Conservation (phyloP, 1,139 yeast species). For the Zygoascus meyerae region DNA sequence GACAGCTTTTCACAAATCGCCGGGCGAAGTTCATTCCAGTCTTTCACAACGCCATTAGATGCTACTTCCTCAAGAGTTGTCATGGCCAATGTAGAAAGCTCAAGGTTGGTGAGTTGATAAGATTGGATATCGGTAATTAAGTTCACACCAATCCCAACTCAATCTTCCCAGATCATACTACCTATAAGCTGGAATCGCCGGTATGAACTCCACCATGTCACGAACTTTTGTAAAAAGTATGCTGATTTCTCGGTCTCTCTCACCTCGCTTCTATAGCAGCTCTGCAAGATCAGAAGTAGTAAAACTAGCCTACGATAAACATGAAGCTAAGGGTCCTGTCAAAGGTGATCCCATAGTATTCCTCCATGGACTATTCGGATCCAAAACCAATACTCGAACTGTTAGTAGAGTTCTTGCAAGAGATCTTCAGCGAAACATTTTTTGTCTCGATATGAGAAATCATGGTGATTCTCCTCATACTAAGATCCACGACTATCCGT, state of each 20-base stretch:
- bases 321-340: conserved; percentile 25
- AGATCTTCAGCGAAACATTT: conserved; percentile 41
- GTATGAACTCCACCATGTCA: no score
- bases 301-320: conserved; percentile 41
- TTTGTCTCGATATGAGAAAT: conserved; percentile 77
- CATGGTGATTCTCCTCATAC: conserved; percentile 88
- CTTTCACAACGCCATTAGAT: background rate
- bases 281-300: conserved; percentile 37
- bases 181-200: no score
- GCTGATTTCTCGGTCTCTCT: no score
- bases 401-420: conserved; percentile 49
- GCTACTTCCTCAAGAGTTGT: conserved; percentile 4
- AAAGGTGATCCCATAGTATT: conserved; percentile 57
- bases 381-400: conserved; percentile 68
- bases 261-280: background rate
- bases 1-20: background rate
- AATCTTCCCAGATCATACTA: no score
- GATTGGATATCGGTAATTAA: no score
- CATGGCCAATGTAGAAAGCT: background rate
- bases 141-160: no score
- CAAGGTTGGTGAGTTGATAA: no score
- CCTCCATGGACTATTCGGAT: conserved; percentile 87
- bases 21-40: background rate
- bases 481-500: conserved; percentile 64
- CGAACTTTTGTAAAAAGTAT: no score